Conservation (phyloP, 2,329 filamentous ascomycete species). For the Drechslerella coelobrocha region DNA sequence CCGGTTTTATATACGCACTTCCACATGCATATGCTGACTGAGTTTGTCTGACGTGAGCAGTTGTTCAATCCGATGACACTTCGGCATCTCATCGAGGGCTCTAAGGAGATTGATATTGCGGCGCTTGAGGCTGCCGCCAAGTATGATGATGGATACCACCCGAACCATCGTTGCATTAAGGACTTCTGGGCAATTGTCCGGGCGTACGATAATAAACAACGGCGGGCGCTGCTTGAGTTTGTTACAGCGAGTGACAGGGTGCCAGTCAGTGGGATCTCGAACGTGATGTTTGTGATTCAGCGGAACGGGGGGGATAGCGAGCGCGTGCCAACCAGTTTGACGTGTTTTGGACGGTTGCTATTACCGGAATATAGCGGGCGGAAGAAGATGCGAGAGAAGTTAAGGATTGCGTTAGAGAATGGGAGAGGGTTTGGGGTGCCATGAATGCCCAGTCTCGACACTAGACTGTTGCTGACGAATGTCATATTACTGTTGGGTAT, state of each 20-base stretch:
- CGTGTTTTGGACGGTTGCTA: slow-evolving; percentile 88
- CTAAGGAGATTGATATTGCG: slow-evolving; percentile 77
- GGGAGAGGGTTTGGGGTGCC: slow-evolving; percentile 87
- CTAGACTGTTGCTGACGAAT: not conserved
- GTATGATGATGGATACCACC: slow-evolving; percentile 80
- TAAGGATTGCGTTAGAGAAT: slow-evolving; percentile 87
- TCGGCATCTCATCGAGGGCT: slow-evolving; percentile 81
- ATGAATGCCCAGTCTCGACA: slow-evolving; percentile 57
- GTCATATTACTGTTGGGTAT: no score
- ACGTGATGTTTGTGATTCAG: slow-evolving; percentile 83
- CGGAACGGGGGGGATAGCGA: slow-evolving; percentile 70
- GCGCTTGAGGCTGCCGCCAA: slow-evolving; percentile 74
- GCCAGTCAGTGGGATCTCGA: slow-evolving; percentile 82
- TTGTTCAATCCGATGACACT: slow-evolving; percentile 75
- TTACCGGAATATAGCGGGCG: slow-evolving; percentile 77
- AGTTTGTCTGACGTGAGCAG: slow-evolving; percentile 29
- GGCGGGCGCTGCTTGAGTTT: slow-evolving; percentile 82
- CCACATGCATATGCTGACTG: no score
- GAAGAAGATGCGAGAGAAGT: slow-evolving; percentile 73
- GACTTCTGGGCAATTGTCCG: slow-evolving; percentile 86
- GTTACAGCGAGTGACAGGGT: slow-evolving; percentile 92
- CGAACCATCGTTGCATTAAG: slow-evolving; percentile 71
- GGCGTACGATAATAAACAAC: slow-evolving; percentile 71
- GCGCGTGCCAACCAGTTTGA: slow-evolving; percentile 81
- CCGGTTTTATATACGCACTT: not conserved